These are phyloP conservation scores for Ganoderma lucidum DNA, from an alignment of 1,284 basidiomycete species.

Conservation along the genomic window DNA sequence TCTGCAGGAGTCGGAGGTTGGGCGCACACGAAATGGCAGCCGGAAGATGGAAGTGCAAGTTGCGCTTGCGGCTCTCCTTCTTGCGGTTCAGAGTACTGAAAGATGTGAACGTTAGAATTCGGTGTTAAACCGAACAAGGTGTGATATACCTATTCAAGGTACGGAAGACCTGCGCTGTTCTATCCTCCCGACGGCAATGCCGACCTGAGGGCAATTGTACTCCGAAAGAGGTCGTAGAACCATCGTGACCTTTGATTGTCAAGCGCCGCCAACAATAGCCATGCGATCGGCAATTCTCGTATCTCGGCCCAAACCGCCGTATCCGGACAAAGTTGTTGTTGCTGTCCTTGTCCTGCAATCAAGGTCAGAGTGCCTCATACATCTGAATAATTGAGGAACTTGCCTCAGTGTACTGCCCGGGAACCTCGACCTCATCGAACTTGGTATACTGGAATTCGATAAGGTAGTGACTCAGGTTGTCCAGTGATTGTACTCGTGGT, in stretches of 20 bases:
- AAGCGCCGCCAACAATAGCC: slow-evolving; percentile 93
- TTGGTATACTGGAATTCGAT: slow-evolving; percentile 99
- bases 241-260: slow-evolving; percentile 93
- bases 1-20: slow-evolving; percentile 87
- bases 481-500: slow-evolving; percentile 88
- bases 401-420: slow-evolving; percentile 97
- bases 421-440: slow-evolving; percentile 98
- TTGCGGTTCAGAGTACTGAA: slow-evolving; percentile 82
- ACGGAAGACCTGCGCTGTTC: slow-evolving; percentile 91
- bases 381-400: slow-evolving; percentile 26
- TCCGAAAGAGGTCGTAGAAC: slow-evolving; percentile 88
- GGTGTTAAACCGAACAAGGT: slow-evolving; percentile 21
- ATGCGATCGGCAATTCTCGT: slow-evolving; percentile 88
- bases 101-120: slow-evolving; percentile 2
- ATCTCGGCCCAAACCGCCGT: slow-evolving; percentile 89
- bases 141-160: slow-evolving; percentile 86
- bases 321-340: slow-evolving; percentile 94
- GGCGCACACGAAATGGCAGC: slow-evolving; percentile 88
- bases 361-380: background rate
- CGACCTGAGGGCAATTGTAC: slow-evolving; percentile 92
- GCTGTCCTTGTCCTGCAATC: slow-evolving; percentile 88
- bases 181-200: slow-evolving; percentile 92
- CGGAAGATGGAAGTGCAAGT: slow-evolving; percentile 92
- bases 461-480: slow-evolving; percentile 92
- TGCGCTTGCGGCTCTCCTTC: slow-evolving; percentile 94